Conservation (phyloP, 2,329 filamentous ascomycete species). For the Fusarium lyarnte region DNA sequence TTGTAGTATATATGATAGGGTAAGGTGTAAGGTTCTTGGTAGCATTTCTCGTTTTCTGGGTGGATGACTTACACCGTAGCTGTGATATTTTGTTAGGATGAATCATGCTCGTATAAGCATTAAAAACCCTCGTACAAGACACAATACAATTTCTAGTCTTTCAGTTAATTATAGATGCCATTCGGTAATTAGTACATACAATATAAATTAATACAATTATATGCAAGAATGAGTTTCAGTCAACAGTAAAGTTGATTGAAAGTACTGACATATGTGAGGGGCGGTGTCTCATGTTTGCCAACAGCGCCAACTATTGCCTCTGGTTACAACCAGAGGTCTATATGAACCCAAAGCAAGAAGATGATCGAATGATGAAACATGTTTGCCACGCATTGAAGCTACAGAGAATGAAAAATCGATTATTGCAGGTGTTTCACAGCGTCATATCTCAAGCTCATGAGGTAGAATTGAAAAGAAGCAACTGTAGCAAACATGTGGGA, state of each 20-base stretch:
- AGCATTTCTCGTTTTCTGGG: background rate
- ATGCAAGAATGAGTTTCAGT: background rate
- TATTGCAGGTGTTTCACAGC: background rate
- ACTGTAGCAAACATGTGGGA: background rate
- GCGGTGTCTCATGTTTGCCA: background rate
- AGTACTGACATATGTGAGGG: background rate
- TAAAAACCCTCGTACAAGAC: background rate
- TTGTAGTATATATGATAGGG: background rate
- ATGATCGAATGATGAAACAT: background rate
- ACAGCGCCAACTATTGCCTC: background rate
- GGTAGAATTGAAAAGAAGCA: background rate
- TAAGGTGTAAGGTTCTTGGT: too few species aligned
- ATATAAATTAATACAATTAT: background rate
- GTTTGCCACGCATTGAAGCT: background rate
- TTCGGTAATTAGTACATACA: too few species aligned
- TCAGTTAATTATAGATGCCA: background rate
- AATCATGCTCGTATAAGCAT: too few species aligned
- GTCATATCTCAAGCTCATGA: background rate
- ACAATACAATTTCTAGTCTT: background rate
- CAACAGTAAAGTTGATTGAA: background rate
- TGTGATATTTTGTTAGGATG: background rate
- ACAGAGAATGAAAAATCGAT: background rate
- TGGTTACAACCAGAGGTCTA: background rate
- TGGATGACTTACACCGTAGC: background rate
- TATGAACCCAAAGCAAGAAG: background rate